These are phyloP conservation scores for Sclerotinia sclerotiorum DNA, from an alignment of 2,329 filamentous ascomycete species.

Conservation along the genomic window DNA sequence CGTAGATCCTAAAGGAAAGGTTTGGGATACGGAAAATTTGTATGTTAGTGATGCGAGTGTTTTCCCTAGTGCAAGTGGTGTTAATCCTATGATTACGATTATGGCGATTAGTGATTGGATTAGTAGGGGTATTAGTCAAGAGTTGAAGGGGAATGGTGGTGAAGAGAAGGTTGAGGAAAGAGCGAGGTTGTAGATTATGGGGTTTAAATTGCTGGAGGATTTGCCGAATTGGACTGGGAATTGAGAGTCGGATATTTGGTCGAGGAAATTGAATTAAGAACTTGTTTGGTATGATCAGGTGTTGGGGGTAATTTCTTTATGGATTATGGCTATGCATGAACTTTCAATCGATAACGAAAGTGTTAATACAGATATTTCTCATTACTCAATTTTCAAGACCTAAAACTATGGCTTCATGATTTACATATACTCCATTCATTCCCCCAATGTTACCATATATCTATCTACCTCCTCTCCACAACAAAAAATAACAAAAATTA, in stretches of 20 bases:
- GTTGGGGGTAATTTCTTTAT: not conserved
- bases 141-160: constrained; percentile 40
- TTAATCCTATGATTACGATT: constrained; percentile 78
- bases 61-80: constrained; percentile 73
- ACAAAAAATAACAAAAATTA: no score
- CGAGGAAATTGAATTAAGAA: not conserved
- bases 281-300: not conserved
- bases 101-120: constrained; percentile 72
- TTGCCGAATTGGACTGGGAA: not conserved
- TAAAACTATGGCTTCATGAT: no score
- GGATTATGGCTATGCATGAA: not conserved
- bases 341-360: not conserved
- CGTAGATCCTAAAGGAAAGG: constrained; percentile 56
- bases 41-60: constrained; percentile 75
- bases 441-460: no score
- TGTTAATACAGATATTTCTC: not conserved
- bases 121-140: constrained; percentile 54
- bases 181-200: constrained; percentile 25
- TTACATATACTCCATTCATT: no score
- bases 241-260: no score
- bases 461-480: no score
- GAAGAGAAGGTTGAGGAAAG: not conserved
- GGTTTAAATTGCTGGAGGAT: not conserved
- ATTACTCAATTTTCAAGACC: not conserved
- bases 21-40: constrained; percentile 66